Evolutionary conservation across 1,284 basidiomycete genomes (phyloP), one percentile per base, ranked within the genome.

Genomic region (Acaromyces ingoldii): DNA sequence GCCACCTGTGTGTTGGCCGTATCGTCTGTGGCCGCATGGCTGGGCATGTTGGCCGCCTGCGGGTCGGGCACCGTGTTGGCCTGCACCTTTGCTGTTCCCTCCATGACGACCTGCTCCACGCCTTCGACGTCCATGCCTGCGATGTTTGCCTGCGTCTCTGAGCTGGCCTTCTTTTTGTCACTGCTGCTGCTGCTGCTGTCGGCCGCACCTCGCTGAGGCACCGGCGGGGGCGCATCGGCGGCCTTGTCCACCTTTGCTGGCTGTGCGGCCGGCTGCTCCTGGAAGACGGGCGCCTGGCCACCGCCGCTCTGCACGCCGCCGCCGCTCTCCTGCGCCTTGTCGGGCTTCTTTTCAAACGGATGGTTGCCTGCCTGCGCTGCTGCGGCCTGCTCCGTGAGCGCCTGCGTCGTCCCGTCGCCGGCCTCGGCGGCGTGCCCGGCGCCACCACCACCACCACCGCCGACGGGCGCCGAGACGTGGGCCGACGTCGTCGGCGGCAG

Each of bases 111-210:
- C 28, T 59, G 49, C 49, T 69, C 63, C 17, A 71, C 41, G 46
- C 65, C 55, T 21, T 67, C 60, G 34, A 58, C 59, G 46, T 71
- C 63, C 51, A 69, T 41, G 2, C 60, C 65, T 1, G 63, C 57
- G 36, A 53, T 36, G 15, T 47, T 38, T 19, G 24, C 31, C 4
- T 22, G 21, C 10, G 42, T 13, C 25, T 15, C 40, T 7, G 24
- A n/a, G n/a, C n/a, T n/a, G n/a, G n/a, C n/a, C n/a, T n/a, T n/a
- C n/a, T 24, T 42, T 42, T 15, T 42, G 40, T 19, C 28, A 25
- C 38, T 40, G 7, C 28, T 7, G 38, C 17, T 40, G 38, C 28
- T 7, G 9, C 28, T 40, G 21, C 17, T 40, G 38, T 17, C 28
- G 38, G 21, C 19, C 19, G 45, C 37, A 15, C 17, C 38, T 15